Percentiles rank a stretch among this genome's conserved stretches.
Evolutionary conservation across 495 filamentous ascomycete species (phyloP).

Genomic region (Xylaria longipes): DNA sequence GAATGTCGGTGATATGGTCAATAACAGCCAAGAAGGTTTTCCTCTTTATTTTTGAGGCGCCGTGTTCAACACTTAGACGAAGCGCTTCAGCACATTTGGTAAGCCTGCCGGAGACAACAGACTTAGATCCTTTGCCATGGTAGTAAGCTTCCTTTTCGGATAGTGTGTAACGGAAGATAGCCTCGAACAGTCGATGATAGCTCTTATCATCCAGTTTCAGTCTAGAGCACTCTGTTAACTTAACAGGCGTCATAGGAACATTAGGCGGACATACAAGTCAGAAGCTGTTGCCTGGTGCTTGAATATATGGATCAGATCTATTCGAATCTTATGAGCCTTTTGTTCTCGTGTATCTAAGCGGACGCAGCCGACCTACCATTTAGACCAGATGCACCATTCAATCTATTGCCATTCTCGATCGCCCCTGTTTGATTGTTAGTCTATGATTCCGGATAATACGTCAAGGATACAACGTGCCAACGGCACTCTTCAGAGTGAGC

Average conservation of each 20-base stretch:
- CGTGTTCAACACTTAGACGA: slow-evolving; percentile 71
- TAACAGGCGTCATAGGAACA: slow-evolving; percentile 9
- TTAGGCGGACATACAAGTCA: slow-evolving; percentile 57
- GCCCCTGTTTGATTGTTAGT: slow-evolving; percentile 35
- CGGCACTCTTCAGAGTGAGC: slow-evolving; percentile 21
- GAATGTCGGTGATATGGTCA: slow-evolving; percentile 79
- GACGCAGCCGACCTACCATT: slow-evolving; percentile 38
- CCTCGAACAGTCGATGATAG: slow-evolving; percentile 82
- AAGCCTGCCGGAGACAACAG: slow-evolving; percentile 63
- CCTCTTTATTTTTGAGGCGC: slow-evolving; percentile 68
- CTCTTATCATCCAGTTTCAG: slow-evolving; percentile 67
- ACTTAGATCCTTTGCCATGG: slow-evolving; percentile 57
- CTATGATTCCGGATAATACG: not conserved
- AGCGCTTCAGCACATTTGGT: slow-evolving; percentile 74
- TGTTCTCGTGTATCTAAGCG: slow-evolving; percentile 8
- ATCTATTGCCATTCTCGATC: slow-evolving; percentile 36
- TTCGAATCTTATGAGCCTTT: slow-evolving; percentile 14
- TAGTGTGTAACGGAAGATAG: slow-evolving; percentile 72
- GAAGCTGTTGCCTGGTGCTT: slow-evolving; percentile 63
- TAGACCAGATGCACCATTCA: slow-evolving; percentile 39
- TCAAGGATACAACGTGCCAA: slow-evolving; percentile 22
- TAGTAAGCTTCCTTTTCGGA: slow-evolving; percentile 70
- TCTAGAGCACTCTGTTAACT: slow-evolving; percentile 32
- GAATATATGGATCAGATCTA: slow-evolving; percentile 64
- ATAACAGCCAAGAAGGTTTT: slow-evolving; percentile 80